These are phyloP conservation scores for Brettanomyces custersianus DNA, from an alignment of 805 yeast genomes.

Conservation along the genomic window DNA sequence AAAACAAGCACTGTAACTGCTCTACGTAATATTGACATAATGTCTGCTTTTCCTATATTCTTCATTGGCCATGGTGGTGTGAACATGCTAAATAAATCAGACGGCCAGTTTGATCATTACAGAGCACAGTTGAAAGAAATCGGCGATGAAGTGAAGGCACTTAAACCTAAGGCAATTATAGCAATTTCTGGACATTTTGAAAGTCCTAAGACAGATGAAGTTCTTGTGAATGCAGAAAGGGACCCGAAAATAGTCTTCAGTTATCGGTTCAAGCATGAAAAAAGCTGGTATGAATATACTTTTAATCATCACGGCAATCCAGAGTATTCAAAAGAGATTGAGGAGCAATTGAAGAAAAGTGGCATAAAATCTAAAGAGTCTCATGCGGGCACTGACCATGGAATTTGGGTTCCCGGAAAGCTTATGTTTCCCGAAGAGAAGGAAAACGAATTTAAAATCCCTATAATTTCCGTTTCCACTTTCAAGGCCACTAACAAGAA, in stretches of 20 bases:
- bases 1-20: too few relatives aligned
- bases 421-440: neutral
- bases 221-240: neutral
- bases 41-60: neutral
- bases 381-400: neutral
- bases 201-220: neutral
- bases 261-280: neutral
- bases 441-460: neutral
- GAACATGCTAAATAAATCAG: neutral
- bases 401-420: slow-evolving; percentile 1
- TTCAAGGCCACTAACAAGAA: neutral
- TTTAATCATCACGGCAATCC: neutral
- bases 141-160: neutral
- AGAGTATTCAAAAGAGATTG: neutral
- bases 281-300: neutral
- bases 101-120: neutral
- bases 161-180: neutral
- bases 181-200: neutral
- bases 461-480: slow-evolving; percentile 1
- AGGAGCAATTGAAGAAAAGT: neutral
- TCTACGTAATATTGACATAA: too few relatives aligned
- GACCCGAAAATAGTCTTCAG: neutral
- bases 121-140: neutral
- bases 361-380: neutral
- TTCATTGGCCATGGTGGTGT: slow-evolving; percentile 2